Evolutionary conservation across 2,329 filamentous ascomycete genomes (phyloP).

Genomic region (Cryphonectria carpinicola): DNA sequence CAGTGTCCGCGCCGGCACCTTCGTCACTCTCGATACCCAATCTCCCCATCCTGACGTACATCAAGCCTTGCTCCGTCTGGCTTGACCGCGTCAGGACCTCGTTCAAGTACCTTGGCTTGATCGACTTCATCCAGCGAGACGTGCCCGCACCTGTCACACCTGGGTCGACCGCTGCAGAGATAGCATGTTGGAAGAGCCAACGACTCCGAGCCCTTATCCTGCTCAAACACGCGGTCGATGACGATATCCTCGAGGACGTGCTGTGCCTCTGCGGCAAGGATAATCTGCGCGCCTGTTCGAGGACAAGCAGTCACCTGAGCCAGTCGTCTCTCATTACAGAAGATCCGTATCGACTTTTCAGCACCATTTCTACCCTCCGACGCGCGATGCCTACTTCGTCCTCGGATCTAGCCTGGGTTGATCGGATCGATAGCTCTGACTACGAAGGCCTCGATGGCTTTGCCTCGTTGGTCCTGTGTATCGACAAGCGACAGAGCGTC

Average conservation of each 20-base stretch:
- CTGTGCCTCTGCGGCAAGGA: constrained; percentile 19
- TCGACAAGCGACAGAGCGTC: constrained; percentile 21
- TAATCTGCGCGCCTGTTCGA: neutral
- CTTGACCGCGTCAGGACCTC: constrained; percentile 21
- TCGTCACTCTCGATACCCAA: constrained; percentile 15
- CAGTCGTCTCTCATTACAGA: neutral
- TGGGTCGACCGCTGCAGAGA: constrained; percentile 6
- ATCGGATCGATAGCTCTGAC: constrained; percentile 21
- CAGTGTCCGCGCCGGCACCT: neutral
- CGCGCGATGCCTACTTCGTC: constrained; percentile 19
- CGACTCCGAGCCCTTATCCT: constrained; percentile 22
- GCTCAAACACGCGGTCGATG: constrained; percentile 25
- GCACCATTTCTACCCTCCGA: constrained; percentile 17
- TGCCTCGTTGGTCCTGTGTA: constrained; percentile 22
- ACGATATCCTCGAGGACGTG: constrained; percentile 27
- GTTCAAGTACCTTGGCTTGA: constrained; percentile 25
- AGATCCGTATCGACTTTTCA: constrained; percentile 23
- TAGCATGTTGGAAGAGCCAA: constrained; percentile 6
- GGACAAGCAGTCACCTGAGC: neutral
- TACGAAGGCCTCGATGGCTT: constrained; percentile 28
- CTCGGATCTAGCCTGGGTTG: constrained; percentile 21
- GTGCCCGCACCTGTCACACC: constrained; percentile 3
- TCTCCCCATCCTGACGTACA: constrained; percentile 22
- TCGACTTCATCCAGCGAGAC: constrained; percentile 25
- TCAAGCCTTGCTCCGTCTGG: constrained; percentile 20